Evolutionary conservation across 805 yeast species (phyloP).

Genomic region (Myxozyma nipponensis): DNA sequence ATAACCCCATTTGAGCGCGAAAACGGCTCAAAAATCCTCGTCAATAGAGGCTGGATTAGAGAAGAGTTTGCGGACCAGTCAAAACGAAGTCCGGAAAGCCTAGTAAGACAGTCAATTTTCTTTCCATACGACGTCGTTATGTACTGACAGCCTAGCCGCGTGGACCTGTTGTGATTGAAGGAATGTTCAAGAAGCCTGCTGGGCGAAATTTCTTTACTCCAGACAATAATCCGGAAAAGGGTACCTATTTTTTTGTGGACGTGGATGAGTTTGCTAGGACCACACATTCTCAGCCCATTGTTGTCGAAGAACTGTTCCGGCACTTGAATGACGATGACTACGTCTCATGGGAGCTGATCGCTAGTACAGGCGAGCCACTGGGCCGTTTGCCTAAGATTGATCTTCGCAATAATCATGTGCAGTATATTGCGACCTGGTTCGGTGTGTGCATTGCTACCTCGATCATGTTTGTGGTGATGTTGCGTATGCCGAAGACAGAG

Average conservation of each 20-base stretch:
- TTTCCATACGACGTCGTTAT: neutral
- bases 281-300: conserved; percentile 65
- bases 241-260: conserved; percentile 76
- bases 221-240: conserved; percentile 60
- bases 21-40: conserved; percentile 71
- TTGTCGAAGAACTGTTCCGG: conserved; percentile 67
- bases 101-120: conserved; percentile 30
- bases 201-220: conserved; percentile 54
- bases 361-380: conserved; percentile 82
- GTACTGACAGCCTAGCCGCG: conserved; percentile 42
- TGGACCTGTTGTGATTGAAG: conserved; percentile 67
- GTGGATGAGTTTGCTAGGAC: conserved; percentile 72
- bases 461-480: conserved; percentile 55
- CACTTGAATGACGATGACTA: conserved; percentile 25
- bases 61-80: conserved; percentile 64
- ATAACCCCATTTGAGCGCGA: conserved; percentile 78
- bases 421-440: conserved; percentile 93
- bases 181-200: conserved; percentile 60
- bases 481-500: conserved; percentile 41
- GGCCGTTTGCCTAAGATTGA: conserved; percentile 80
- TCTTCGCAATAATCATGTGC: conserved; percentile 83
- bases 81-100: conserved; percentile 55
- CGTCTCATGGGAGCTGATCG: conserved; percentile 43
- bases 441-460: conserved; percentile 74
- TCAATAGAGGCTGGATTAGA: conserved; percentile 90